Base-by-base conservation (phyloP, 2,329 filamentous ascomycete genomes). In the Myriangium duriaei region DNA sequence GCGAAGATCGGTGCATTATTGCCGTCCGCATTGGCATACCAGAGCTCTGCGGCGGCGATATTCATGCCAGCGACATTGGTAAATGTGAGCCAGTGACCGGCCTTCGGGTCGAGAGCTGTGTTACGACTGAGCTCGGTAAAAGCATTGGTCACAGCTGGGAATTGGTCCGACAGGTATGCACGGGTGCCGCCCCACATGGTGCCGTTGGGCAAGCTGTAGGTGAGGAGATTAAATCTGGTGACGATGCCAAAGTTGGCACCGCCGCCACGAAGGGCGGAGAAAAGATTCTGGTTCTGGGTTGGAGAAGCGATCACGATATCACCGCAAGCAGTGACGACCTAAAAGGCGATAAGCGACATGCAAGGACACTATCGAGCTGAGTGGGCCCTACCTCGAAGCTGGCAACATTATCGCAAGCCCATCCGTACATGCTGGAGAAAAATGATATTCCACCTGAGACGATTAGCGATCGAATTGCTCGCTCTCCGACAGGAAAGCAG, bases 221-320 rank as follows among this genome's bases (percentile, higher is more conserved):
- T 31, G n/a, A 21, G 13, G 49, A 15, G 14, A 44, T 42, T 43
- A 18, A 43, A 38, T 21, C 37, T 42, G 7, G 43, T 43, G 11
- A 47, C 50, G 12, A 53, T 43, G 11, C 46, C 51, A 21, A 42
- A 52, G 48, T 71, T 74, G 7, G 65, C 69, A 2, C 76, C 74
- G 0, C 75, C 73, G 3, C 74, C 74, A 28, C 62, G 61, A 1
- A 79, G 54, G 1, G 75, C 76, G 75, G 74, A 81, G 57, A 73
- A 79, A 1, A 80, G 58, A 35, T 79, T 74, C 0, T 58, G 41
- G 45, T 79, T 70, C 21, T 65, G 43, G 0, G 48, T 50, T 1
- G 58, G 60, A 3, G 61, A 67, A 0, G 71, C 72, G 2, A 53
- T 64, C 1, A 75, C 44, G n/a, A 66, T 48, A 11, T 60, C 41